Conservation (phyloP, 768 basidiomycete species). For the Tulasnella sp. region DNA sequence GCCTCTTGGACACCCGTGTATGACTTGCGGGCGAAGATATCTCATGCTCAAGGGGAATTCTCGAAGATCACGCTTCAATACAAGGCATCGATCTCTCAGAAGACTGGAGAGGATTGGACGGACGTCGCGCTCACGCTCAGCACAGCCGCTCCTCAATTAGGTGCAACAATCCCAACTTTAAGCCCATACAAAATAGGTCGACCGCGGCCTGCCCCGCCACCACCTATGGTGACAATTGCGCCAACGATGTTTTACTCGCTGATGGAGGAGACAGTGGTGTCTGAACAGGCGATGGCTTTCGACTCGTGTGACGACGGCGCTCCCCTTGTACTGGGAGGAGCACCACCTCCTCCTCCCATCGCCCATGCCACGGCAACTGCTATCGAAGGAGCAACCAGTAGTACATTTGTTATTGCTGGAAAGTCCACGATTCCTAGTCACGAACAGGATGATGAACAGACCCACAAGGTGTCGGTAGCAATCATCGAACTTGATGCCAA, state of each 20-base stretch:
- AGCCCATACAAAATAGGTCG: slow-evolving; percentile 19
- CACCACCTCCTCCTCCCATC: not conserved
- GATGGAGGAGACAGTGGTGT: not conserved
- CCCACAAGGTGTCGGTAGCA: slow-evolving; percentile 26
- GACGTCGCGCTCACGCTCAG: slow-evolving; percentile 30
- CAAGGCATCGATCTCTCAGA: slow-evolving; percentile 32
- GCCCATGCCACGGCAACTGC: not conserved
- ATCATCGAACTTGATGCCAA: slow-evolving; percentile 25
- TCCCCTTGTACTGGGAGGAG: too few species aligned
- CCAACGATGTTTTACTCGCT: too few species aligned
- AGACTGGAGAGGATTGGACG: slow-evolving; percentile 33
- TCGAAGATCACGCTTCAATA: slow-evolving; percentile 29
- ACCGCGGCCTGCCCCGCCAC: slow-evolving; percentile 13
- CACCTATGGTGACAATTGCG: too few species aligned
- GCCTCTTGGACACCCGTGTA: slow-evolving; percentile 32
- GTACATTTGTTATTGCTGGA: slow-evolving; percentile 26
- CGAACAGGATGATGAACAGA: not conserved
- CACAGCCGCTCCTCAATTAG: slow-evolving; percentile 31
- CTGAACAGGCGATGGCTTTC: not conserved
- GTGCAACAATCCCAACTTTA: slow-evolving; percentile 28
- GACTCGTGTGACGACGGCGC: not conserved
- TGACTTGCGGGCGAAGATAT: slow-evolving; percentile 32
- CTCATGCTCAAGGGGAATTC: not conserved
- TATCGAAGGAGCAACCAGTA: slow-evolving; percentile 27
- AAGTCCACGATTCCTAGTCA: slow-evolving; percentile 26